phyloP scores from a whole-genome alignment of 192 early-diverging fungal species.

The Phycomyces nitens region DNA sequence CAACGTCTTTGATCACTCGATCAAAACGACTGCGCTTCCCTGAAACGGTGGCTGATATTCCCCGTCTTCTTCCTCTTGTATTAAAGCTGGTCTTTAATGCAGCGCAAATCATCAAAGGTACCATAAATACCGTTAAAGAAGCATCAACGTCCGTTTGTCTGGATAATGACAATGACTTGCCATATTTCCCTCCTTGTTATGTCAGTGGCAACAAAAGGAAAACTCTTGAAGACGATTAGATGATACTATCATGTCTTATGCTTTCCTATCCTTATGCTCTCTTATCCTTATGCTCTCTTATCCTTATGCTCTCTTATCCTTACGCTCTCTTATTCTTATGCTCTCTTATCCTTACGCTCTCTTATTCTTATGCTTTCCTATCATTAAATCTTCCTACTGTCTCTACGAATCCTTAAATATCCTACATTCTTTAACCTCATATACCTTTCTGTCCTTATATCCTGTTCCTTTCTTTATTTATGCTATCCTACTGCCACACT shows the following conservation, averaged over 20 bases:
- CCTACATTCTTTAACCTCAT: not conserved
- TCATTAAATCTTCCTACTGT: not conserved
- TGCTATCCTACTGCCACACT: too few species aligned
- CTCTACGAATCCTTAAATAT: not conserved
- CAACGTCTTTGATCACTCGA: slow-evolving; percentile 5
- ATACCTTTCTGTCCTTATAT: too few species aligned
- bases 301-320: too few species aligned
- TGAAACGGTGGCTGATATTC: slow-evolving; percentile 6
- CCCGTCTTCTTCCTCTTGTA: slow-evolving; percentile 9
- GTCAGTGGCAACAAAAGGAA: slow-evolving; percentile 5
- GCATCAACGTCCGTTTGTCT: slow-evolving; percentile 7
- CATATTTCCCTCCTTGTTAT: slow-evolving; percentile 7
- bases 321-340: too few species aligned
- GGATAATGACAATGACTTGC: slow-evolving; percentile 9
- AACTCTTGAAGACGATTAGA: slow-evolving; percentile 2
- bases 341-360: too few species aligned
- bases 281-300: too few species aligned
- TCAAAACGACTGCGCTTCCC: slow-evolving; percentile 8
- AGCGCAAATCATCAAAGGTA: slow-evolving; percentile 1
- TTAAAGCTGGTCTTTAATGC: slow-evolving; percentile 1
- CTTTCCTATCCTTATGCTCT: not conserved
- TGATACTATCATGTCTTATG: slow-evolving; percentile 2
- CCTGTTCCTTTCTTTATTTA: too few species aligned
- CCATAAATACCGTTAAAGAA: slow-evolving; percentile 3
- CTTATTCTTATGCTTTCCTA: too few species aligned